Conservation (phyloP, 768 basidiomycete species). For the Termitomyces sp. region DNA sequence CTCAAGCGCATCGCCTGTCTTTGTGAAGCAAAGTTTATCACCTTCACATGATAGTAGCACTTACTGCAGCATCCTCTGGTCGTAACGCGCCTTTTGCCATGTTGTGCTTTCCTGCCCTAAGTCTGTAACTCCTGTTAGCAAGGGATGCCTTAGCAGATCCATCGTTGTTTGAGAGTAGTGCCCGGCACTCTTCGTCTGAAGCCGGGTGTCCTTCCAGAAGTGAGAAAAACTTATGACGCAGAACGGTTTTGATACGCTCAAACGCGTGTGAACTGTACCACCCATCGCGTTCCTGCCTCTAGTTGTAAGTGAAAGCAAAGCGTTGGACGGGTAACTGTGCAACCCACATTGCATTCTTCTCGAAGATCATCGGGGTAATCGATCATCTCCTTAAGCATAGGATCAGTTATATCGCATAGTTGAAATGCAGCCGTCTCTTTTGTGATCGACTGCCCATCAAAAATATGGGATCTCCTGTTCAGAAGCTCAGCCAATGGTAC, state of each 20-base stretch:
- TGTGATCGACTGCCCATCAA: constrained; percentile 76
- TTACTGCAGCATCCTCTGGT: constrained; percentile 78
- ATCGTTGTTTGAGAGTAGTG: constrained; percentile 44
- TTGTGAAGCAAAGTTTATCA: background rate
- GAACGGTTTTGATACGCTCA: constrained; percentile 77
- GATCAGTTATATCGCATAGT: constrained; percentile 86
- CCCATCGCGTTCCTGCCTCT: constrained; percentile 71
- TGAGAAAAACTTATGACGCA: constrained; percentile 83
- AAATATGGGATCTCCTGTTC: constrained; percentile 71
- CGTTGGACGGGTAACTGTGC: no score
- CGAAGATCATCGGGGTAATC: constrained; percentile 63
- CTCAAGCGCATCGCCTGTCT: constrained; percentile 62
- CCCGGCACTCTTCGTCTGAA: constrained; percentile 68
- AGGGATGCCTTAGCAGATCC: constrained; percentile 33
- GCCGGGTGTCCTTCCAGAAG: constrained; percentile 67
- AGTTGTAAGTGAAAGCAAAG: background rate
- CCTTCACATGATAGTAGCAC: constrained; percentile 18
- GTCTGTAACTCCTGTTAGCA: constrained; percentile 41
- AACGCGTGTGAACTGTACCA: constrained; percentile 80
- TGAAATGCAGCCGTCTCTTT: constrained; percentile 93
- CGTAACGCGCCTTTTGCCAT: constrained; percentile 84
- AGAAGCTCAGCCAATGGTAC: constrained; percentile 1
- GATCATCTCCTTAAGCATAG: constrained; percentile 78
- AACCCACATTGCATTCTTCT: constrained; percentile 69
- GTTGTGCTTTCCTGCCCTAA: constrained; percentile 71